These are phyloP conservation scores for Xylariomycetidae sp. DNA, from an alignment of 2,329 filamentous ascomycete genomes.

Conservation along the genomic window DNA sequence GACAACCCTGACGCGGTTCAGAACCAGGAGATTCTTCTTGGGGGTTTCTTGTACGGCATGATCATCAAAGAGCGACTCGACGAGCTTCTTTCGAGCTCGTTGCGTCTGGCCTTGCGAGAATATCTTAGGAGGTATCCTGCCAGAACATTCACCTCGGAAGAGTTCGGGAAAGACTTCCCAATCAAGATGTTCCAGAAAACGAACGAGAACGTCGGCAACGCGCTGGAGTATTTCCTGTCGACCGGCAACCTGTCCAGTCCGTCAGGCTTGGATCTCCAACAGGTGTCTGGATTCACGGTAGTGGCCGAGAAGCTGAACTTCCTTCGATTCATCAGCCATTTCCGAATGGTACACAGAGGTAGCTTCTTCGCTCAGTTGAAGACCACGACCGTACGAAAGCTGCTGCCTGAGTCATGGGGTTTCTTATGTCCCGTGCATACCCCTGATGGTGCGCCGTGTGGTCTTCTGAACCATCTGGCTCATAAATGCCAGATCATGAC, in stretches of 20 bases:
- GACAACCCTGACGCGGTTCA: slow-evolving; percentile 97
- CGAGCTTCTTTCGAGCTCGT: slow-evolving; percentile 63
- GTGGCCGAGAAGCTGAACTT: slow-evolving; percentile 99
- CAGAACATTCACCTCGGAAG: slow-evolving; percentile 69
- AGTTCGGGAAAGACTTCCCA: slow-evolving; percentile 76
- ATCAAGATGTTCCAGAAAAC: slow-evolving; percentile 71
- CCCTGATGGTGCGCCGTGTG: slow-evolving; percentile 91
- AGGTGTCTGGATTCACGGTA: slow-evolving; percentile 90
- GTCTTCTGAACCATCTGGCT: slow-evolving; percentile 87
- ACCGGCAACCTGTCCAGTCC: slow-evolving; percentile 91
- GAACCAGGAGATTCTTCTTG: slow-evolving; percentile 90
- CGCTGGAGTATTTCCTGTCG: slow-evolving; percentile 90
- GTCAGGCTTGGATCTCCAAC: slow-evolving; percentile 88
- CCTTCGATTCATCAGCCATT: slow-evolving; percentile 95
- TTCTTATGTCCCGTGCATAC: slow-evolving; percentile 97
- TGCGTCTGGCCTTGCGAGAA: slow-evolving; percentile 49
- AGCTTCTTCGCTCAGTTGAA: slow-evolving; percentile 98
- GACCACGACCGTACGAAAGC: slow-evolving; percentile 92
- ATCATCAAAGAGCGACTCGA: slow-evolving; percentile 93
- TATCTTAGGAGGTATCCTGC: slow-evolving; percentile 50
- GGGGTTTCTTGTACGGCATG: slow-evolving; percentile 90
- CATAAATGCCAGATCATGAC: slow-evolving; percentile 93
- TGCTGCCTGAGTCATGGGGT: slow-evolving; percentile 95
- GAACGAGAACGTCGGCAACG: slow-evolving; percentile 82
- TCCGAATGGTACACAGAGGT: slow-evolving; percentile 98